Percentiles rank a stretch among this genome's conserved stretches.
These are phyloP conservation scores for Hypoxylon fragiforme DNA, from an alignment of 495 filamentous ascomycete genomes.

Conservation along the genomic window DNA sequence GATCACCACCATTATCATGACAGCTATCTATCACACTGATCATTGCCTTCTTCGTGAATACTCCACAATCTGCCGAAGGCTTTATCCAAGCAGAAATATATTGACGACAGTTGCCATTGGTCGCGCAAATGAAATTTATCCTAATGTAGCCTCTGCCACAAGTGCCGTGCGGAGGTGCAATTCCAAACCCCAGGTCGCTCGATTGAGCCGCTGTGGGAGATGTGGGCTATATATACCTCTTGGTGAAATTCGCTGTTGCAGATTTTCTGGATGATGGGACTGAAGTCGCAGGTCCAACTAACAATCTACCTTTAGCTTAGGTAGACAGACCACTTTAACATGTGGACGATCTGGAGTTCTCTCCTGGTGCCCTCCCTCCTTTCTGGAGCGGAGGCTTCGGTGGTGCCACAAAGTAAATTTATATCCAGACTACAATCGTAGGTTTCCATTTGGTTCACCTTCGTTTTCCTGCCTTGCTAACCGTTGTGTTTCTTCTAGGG, in stretches of 20 bases:
- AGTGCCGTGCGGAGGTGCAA: conserved; percentile 39
- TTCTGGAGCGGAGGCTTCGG: conserved; percentile 31
- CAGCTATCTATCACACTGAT: background rate
- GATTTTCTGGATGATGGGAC: conserved; percentile 8
- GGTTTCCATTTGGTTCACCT: conserved; percentile 4
- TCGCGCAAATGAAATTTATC: conserved; percentile 35
- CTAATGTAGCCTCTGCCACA: conserved; percentile 29
- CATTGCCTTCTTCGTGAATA: background rate
- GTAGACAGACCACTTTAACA: conserved; percentile 35
- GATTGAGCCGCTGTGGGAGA: conserved; percentile 36
- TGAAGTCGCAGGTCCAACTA: conserved; percentile 11
- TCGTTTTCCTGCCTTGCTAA: background rate
- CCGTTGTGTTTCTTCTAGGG: no score
- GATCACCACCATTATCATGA: no score
- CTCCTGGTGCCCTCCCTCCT: conserved; percentile 42
- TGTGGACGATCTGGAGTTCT: conserved; percentile 39
- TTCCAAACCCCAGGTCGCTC: conserved; percentile 18
- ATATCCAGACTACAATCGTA: conserved; percentile 41
- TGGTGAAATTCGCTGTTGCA: conserved; percentile 8
- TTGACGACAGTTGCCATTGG: conserved; percentile 36
- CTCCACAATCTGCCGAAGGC: conserved; percentile 10
- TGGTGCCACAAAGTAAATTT: conserved; percentile 28
- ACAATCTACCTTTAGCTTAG: conserved; percentile 17
- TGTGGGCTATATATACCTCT: conserved; percentile 36
- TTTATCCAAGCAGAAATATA: conserved; percentile 31